These are phyloP conservation scores for Starmerella bacillaris DNA, from an alignment of 805 yeast species.

Conservation along the genomic window DNA sequence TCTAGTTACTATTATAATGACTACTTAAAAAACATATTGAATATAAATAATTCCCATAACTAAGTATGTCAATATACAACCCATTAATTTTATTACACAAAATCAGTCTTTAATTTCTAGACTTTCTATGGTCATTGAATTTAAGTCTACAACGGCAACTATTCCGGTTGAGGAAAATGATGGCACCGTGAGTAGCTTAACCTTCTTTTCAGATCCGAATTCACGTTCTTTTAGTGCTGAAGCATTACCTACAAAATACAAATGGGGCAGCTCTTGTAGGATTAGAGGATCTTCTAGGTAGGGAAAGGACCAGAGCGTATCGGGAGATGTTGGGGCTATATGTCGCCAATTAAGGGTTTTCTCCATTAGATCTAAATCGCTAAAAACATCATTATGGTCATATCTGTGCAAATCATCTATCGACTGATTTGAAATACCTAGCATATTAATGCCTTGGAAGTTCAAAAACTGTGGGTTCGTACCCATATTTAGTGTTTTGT, in stretches of 20 bases:
- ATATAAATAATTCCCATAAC: too few relatives aligned
- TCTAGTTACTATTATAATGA: too few relatives aligned
- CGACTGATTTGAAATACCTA: slow-evolving; percentile 77
- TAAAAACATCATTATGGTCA: slow-evolving; percentile 11
- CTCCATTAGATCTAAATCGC: slow-evolving; percentile 39
- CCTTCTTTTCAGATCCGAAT: slow-evolving; percentile 27
- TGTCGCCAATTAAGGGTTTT: slow-evolving; percentile 68
- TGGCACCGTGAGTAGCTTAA: slow-evolving; percentile 52
- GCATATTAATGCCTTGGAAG: slow-evolving; percentile 33
- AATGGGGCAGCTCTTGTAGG: slow-evolving; percentile 58
- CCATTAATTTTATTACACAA: too few relatives aligned
- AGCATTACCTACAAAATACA: slow-evolving; percentile 77
- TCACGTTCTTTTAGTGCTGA: too few relatives aligned
- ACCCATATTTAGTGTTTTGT: slow-evolving; percentile 22
- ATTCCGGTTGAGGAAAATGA: slow-evolving; percentile 48
- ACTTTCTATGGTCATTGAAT: slow-evolving; percentile 37
- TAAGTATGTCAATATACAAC: too few relatives aligned
- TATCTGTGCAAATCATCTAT: slow-evolving; percentile 62
- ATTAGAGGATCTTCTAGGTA: slow-evolving; percentile 72
- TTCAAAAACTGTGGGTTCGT: slow-evolving; percentile 57
- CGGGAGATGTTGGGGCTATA: slow-evolving; percentile 87
- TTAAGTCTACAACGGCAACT: slow-evolving; percentile 41
- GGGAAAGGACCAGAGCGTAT: slow-evolving; percentile 82
- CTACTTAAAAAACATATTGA: too few relatives aligned
- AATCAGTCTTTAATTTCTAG: slow-evolving; percentile 19